These are phyloP conservation scores for Sergeia podlipaevii DNA, from an alignment of 208 protist species.

Conservation along the genomic window DNA sequence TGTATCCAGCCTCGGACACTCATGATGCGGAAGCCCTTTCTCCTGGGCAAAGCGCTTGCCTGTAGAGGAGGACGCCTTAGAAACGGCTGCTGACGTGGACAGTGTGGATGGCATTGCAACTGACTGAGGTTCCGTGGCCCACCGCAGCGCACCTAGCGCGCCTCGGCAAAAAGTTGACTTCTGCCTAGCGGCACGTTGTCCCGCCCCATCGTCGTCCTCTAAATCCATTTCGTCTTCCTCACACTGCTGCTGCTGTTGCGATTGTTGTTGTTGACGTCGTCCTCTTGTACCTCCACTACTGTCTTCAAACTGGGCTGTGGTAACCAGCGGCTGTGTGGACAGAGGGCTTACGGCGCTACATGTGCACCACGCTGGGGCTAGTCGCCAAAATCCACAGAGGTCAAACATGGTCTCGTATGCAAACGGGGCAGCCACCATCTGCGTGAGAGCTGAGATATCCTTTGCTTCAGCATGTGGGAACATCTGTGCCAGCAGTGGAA, in stretches of 20 bases:
- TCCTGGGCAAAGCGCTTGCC: too few relatives aligned
- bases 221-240: constrained; percentile 1
- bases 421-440: constrained; percentile 48
- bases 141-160: constrained; percentile 68
- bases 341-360: background rate
- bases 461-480: constrained; percentile 72
- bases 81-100: constrained; percentile 1
- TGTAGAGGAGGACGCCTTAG: background rate
- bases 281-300: background rate
- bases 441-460: constrained; percentile 44
- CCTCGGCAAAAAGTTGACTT: constrained; percentile 38
- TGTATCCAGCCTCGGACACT: too few relatives aligned
- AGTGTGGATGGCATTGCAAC: constrained; percentile 18
- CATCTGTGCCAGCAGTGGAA: constrained; percentile 40
- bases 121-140: constrained; percentile 44
- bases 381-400: constrained; percentile 29
- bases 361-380: constrained; percentile 11
- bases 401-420: constrained; percentile 59
- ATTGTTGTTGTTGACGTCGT: too few relatives aligned
- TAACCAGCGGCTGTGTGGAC: background rate
- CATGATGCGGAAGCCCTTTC: too few relatives aligned
- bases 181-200: constrained; percentile 5
- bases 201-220: background rate
- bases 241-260: background rate
- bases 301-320: background rate